These are phyloP conservation scores for Verticillium tricorpus DNA, from an alignment of 2,329 filamentous ascomycete genomes.

Conservation along the genomic window DNA sequence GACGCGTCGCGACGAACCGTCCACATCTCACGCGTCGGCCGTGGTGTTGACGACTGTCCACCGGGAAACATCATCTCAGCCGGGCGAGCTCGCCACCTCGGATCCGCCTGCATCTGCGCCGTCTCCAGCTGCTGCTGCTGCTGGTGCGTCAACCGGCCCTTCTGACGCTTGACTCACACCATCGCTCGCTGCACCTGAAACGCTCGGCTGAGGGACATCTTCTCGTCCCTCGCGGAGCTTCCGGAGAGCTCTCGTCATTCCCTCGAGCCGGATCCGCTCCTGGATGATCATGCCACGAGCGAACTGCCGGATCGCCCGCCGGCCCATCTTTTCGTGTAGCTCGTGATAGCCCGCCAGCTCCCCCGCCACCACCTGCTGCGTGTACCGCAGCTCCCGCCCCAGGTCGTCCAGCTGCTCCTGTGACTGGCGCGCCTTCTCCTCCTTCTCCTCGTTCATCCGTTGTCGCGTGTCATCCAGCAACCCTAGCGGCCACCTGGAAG, in stretches of 20 bases:
- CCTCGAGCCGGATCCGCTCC: constrained; percentile 74
- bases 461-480: constrained; percentile 84
- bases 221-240: constrained; percentile 38
- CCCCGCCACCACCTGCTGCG: constrained; percentile 85
- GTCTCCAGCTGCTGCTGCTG: not conserved
- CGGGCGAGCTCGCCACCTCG: constrained; percentile 5
- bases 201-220: not conserved
- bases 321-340: constrained; percentile 72
- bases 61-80: not conserved
- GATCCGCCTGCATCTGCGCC: not conserved
- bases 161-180: constrained; percentile 12
- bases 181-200: constrained; percentile 4
- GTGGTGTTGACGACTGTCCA: constrained; percentile 10
- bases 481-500: constrained; percentile 74
- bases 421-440: constrained; percentile 69
- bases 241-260: constrained; percentile 74
- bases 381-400: constrained; percentile 81
- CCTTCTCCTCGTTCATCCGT: constrained; percentile 76
- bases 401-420: constrained; percentile 67
- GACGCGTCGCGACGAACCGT: constrained; percentile 9
- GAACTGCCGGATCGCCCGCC: constrained; percentile 69
- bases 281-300: constrained; percentile 73
- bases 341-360: constrained; percentile 95
- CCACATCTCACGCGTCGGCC: constrained; percentile 11
- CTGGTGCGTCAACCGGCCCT: not conserved